These are phyloP conservation scores for Aspergillus terreus DNA, from an alignment of 2,329 filamentous ascomycete species.

Conservation along the genomic window DNA sequence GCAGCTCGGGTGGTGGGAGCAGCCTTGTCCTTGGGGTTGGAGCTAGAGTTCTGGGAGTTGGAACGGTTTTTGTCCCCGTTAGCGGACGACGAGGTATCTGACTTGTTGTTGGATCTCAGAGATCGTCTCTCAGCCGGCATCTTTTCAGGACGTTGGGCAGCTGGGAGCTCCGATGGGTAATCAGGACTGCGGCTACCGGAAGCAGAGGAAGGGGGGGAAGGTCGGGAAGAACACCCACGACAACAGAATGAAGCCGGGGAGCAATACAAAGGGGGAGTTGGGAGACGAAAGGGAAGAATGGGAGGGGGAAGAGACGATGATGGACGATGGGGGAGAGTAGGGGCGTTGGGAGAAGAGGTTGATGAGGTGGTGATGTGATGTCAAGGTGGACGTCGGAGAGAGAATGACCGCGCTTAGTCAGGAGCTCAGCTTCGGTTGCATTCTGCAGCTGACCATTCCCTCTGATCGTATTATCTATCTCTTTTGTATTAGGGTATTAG, in stretches of 20 bases:
- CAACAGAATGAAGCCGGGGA: constrained; percentile 8
- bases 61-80: constrained; percentile 46
- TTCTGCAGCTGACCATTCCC: too few species aligned
- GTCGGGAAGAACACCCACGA: constrained; percentile 10
- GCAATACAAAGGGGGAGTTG: constrained; percentile 7
- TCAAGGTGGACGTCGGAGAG: constrained; percentile 31
- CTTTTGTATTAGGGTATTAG: too few species aligned
- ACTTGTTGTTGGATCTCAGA: constrained; percentile 46
- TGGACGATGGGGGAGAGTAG: constrained; percentile 11
- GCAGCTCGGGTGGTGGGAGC: constrained; percentile 41
- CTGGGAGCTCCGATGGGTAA: constrained; percentile 30
- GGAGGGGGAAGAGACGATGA: constrained; percentile 20
- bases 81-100: constrained; percentile 44
- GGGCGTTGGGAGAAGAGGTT: constrained; percentile 13
- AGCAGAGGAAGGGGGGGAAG: constrained; percentile 23
- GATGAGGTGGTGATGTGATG: constrained; percentile 36
- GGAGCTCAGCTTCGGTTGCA: constrained; percentile 10
- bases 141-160: constrained; percentile 26
- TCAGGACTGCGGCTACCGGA: constrained; percentile 24
- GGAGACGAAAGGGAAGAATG: constrained; percentile 11
- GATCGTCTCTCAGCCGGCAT: constrained; percentile 47
- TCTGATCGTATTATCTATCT: too few species aligned
- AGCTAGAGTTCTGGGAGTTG: constrained; percentile 41
- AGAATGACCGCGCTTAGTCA: constrained; percentile 35
- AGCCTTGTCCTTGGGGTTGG: constrained; percentile 42